Conservation (phyloP, 2,329 filamentous ascomycete species). For the Botryotinia narcissicola region DNA sequence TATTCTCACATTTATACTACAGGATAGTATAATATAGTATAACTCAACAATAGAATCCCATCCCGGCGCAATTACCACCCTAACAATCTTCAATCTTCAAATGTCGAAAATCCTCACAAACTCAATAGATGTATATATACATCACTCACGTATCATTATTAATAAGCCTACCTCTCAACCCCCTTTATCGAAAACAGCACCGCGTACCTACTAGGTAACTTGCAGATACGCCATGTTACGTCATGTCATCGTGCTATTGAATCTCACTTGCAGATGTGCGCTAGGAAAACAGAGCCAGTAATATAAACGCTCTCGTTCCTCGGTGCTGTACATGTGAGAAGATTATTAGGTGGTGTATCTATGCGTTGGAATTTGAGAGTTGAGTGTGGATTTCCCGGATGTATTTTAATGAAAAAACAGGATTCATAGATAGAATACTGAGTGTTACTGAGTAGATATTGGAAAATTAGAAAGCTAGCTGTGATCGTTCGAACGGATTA, state of each 20-base stretch:
- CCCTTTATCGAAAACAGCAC: neutral
- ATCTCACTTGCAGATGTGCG: conserved; percentile 5
- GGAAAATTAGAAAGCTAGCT: neutral
- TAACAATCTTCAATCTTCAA: neutral
- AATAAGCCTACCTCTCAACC: neutral
- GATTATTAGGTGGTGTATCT: neutral
- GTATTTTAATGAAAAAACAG: too few relatives aligned
- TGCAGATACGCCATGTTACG: neutral
- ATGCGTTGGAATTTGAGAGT: neutral
- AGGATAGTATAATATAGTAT: neutral
- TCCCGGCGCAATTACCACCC: neutral
- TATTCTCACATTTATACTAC: too few relatives aligned
- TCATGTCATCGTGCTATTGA: neutral
- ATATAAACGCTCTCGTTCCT: neutral
- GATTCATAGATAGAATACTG: neutral
- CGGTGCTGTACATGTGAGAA: neutral
- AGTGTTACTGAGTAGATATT: neutral
- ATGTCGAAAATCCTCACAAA: neutral
- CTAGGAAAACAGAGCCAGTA: neutral
- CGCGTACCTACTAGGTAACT: neutral
- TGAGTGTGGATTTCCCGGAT: neutral
- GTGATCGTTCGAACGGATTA: neutral
- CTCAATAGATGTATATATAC: neutral
- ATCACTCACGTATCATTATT: neutral
- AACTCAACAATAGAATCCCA: neutral